Conservation (phyloP, 2,329 filamentous ascomycete genomes). For the Penicillium verrucosum region DNA sequence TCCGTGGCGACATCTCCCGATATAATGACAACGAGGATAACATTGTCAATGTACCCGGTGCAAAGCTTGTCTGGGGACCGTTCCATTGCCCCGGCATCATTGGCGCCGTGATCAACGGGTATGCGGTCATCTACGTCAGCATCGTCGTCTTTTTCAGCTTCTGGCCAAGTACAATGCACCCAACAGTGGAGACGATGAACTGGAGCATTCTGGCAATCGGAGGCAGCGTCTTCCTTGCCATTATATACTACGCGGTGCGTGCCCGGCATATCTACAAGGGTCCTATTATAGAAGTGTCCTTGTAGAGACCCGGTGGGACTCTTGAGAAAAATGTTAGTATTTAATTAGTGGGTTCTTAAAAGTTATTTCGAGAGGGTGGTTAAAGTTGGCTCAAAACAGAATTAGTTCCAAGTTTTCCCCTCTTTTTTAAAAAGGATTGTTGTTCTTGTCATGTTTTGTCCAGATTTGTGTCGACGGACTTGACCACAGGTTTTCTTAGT, state of each 20-base stretch:
- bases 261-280: constrained; percentile 33
- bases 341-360: too few relatives aligned
- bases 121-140: constrained; percentile 42
- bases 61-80: constrained; percentile 22
- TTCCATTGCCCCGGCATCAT: constrained; percentile 38
- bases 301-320: not conserved
- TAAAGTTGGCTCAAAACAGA: too few relatives aligned
- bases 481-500: too few relatives aligned
- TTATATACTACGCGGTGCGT: constrained; percentile 38
- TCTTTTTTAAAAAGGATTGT: too few relatives aligned
- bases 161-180: constrained; percentile 42
- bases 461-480: too few relatives aligned
- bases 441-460: too few relatives aligned
- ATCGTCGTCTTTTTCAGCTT: constrained; percentile 48
- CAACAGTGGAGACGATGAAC: constrained; percentile 46
- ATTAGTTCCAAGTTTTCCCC: too few relatives aligned
- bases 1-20: constrained; percentile 33
- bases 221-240: constrained; percentile 37
- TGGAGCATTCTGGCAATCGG: constrained; percentile 46
- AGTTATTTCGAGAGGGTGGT: too few relatives aligned
- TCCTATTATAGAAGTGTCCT: constrained; percentile 23
- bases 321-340: too few relatives aligned
- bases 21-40: constrained; percentile 33
- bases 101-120: constrained; percentile 45
- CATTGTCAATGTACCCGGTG: constrained; percentile 19